Evolutionary conservation across 2,329 filamentous ascomycete species (phyloP).

Genomic region (Colletotrichum agaves): DNA sequence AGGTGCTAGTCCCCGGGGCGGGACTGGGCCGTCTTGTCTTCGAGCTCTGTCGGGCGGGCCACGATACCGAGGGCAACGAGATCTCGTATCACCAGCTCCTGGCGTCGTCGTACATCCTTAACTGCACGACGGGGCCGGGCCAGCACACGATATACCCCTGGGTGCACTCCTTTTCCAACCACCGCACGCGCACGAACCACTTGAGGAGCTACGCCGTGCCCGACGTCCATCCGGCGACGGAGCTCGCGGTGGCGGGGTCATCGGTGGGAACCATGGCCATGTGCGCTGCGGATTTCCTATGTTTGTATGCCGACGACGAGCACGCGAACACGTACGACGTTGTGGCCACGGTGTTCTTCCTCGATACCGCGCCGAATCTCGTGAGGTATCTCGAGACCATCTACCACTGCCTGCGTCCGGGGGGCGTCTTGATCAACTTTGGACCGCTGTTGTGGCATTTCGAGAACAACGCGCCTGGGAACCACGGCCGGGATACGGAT

Average conservation of each 20-base stretch:
- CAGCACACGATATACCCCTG: slow-evolving; percentile 86
- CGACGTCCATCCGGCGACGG: slow-evolving; percentile 77
- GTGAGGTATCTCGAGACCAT: slow-evolving; percentile 91
- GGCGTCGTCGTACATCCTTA: slow-evolving; percentile 81
- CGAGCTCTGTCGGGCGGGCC: slow-evolving; percentile 81
- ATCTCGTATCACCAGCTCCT: slow-evolving; percentile 98
- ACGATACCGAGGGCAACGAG: slow-evolving; percentile 86
- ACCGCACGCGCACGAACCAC: slow-evolving; percentile 78
- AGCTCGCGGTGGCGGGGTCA: slow-evolving; percentile 54
- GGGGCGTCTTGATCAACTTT: slow-evolving; percentile 88
- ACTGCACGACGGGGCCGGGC: slow-evolving; percentile 67
- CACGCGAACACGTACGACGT: slow-evolving; percentile 77
- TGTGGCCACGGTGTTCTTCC: slow-evolving; percentile 92
- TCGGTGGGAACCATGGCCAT: slow-evolving; percentile 81
- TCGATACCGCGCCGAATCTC: slow-evolving; percentile 95
- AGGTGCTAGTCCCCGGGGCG: slow-evolving; percentile 87
- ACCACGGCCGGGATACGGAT: slow-evolving; percentile 63
- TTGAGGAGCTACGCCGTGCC: slow-evolving; percentile 79
- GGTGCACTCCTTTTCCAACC: slow-evolving; percentile 89
- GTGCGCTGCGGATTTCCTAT: slow-evolving; percentile 91
- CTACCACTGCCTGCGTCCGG: slow-evolving; percentile 76
- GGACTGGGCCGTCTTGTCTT: slow-evolving; percentile 90
- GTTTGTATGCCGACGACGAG: slow-evolving; percentile 77
- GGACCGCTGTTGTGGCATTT: slow-evolving; percentile 97
- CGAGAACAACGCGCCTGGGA: slow-evolving; percentile 75